Evolutionary conservation across 75 land plant species (phyloP).

Genomic region (Picea sitchensis): DNA sequence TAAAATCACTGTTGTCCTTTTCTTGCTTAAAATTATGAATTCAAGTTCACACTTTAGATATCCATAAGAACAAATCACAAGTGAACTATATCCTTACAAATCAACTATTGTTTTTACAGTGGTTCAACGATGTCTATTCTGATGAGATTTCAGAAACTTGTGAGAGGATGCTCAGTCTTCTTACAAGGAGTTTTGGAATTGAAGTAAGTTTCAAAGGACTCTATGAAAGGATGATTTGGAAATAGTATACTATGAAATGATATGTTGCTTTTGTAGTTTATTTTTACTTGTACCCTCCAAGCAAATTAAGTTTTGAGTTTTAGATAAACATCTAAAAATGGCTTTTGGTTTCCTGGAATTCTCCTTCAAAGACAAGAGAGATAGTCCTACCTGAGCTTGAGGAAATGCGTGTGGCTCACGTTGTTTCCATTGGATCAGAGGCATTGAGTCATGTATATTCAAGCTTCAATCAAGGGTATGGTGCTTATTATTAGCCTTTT

Average conservation of each 20-base stretch:
- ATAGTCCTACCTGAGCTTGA: slow-evolving; percentile 81
- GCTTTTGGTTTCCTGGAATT: not conserved
- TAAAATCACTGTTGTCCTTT: slow-evolving; percentile 15
- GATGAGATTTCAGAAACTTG: slow-evolving; percentile 69
- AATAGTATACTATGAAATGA: slow-evolving; percentile 1
- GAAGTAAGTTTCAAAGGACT: slow-evolving; percentile 33
- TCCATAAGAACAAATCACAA: not conserved
- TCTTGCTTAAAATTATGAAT: not conserved
- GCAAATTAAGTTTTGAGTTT: not conserved
- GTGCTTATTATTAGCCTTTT: slow-evolving; percentile 3
- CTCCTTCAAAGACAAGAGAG: slow-evolving; percentile 54
- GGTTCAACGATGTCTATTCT: slow-evolving; percentile 78
- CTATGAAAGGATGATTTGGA: not conserved
- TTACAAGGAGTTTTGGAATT: slow-evolving; percentile 55
- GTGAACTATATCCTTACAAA: not conserved
- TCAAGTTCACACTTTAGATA: not conserved
- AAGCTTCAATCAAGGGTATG: slow-evolving; percentile 48
- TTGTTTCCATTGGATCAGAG: slow-evolving; percentile 85
- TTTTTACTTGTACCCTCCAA: not conserved
- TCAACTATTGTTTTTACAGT: slow-evolving; percentile 40
- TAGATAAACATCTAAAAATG: not conserved
- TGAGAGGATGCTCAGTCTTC: slow-evolving; percentile 54
- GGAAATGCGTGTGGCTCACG: slow-evolving; percentile 72
- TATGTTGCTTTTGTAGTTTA: not conserved
- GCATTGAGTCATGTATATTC: slow-evolving; percentile 39